Base-by-base conservation (phyloP, 1,139 yeast species). In the Nakaseomyces sp. region DNA sequence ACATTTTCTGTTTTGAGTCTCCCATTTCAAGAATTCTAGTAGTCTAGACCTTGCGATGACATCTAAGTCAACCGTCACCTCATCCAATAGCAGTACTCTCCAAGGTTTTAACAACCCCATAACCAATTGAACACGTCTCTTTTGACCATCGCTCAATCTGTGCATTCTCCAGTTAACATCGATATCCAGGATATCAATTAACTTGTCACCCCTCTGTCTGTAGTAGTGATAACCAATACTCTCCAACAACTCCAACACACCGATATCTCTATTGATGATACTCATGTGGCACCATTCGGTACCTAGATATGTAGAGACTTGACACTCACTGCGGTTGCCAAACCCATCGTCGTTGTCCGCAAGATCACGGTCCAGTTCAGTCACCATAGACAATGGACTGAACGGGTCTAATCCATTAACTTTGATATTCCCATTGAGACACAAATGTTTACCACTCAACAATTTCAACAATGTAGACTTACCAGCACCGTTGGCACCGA, bases 401-500 rank as follows among this genome's bases (percentile, higher is more conserved):
- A 91, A 91, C 1, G 98, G 98, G 57, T 91, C 95, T 44, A 76
- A 70, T 1, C 95, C 96, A 32, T 87, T 86, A 16, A 91, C 73
- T 13, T 51, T 43, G 37, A 81, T 69, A 20, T 71, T 65, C 0
- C 96, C 96, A 26, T 74, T 70, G 45, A 80, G 78, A 49, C 94
- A 82, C 48, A 91, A 71, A 2, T 94, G 87, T 58, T 89, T 91
- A 7, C 98, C 98, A 1, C 97, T 95, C 26, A 91, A 68, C 12
- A 91, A 74, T 57, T 80, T 77, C 50, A 91, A 70, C 40, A 91
- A 65, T 0, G 98, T 91, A 1, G 96, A 85, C 63, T 91, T 91
- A 5, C 98, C 98, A 1, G 98, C 97, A 18, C 98, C 98, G 58
- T 91, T 91, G 24, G 97, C 95, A 0, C 98, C 98, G 32, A 91